These are phyloP conservation scores for Mucor indicus DNA, from an alignment of 371 early-diverging fungal species.

Conservation along the genomic window DNA sequence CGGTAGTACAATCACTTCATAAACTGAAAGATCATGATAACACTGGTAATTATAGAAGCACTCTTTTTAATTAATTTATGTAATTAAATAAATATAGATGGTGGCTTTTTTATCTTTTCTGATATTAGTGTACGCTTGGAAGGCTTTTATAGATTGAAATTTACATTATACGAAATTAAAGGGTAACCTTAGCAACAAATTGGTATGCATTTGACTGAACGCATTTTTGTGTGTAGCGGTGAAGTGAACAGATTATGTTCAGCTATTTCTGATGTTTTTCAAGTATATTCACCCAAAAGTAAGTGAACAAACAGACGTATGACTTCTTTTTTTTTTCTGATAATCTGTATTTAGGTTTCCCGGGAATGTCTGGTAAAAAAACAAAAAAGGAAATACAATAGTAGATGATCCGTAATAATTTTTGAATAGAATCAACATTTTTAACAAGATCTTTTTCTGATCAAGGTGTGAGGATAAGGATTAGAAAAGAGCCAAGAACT, in stretches of 20 bases:
- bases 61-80: no score
- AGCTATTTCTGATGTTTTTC: slow-evolving; percentile 44
- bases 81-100: slow-evolving; percentile 47
- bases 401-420: no score
- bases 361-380: slow-evolving; percentile 85
- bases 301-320: no score
- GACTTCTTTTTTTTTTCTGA: no score
- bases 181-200: no score
- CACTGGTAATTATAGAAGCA: no score
- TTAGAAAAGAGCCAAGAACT: slow-evolving; percentile 27
- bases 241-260: slow-evolving; percentile 27
- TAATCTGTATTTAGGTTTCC: slow-evolving; percentile 80
- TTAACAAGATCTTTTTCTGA: no score
- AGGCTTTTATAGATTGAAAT: slow-evolving; percentile 84
- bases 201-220: no score
- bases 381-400: no score
- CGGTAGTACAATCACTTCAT: slow-evolving; percentile 48
- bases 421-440: no score
- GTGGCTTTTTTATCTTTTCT: slow-evolving; percentile 91
- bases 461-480: no score
- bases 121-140: slow-evolving; percentile 91
- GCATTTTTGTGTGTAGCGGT: no score
- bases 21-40: slow-evolving; percentile 44
- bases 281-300: slow-evolving; percentile 21
- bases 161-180: slow-evolving; percentile 84